These are phyloP conservation scores for Xylariaceae sp. DNA, from an alignment of 2,329 filamentous ascomycete species.

Conservation along the genomic window DNA sequence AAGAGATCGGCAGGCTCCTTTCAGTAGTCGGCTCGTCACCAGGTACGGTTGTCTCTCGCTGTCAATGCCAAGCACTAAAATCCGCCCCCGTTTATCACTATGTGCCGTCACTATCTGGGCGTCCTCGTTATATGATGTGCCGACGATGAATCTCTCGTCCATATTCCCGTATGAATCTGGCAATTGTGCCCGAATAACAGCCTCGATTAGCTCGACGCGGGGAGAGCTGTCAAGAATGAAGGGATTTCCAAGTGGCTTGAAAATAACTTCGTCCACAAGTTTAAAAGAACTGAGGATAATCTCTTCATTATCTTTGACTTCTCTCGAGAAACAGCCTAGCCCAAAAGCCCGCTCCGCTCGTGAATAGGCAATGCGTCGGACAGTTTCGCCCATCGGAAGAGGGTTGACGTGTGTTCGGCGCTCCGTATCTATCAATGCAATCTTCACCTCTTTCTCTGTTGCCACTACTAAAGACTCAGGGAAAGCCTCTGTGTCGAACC, in stretches of 20 bases:
- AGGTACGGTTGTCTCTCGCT: constrained; percentile 70
- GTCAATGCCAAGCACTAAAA: constrained; percentile 81
- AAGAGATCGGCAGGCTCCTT: constrained; percentile 77
- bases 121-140: constrained; percentile 74
- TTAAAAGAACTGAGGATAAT: constrained; percentile 76
- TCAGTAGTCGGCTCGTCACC: constrained; percentile 66
- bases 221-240: constrained; percentile 55
- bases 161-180: constrained; percentile 53
- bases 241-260: constrained; percentile 70
- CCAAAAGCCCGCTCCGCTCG: constrained; percentile 76
- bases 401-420: constrained; percentile 85
- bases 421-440: constrained; percentile 79
- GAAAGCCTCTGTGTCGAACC: constrained; percentile 79
- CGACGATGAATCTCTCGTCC: constrained; percentile 83
- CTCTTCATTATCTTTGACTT: constrained; percentile 69
- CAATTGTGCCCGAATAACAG: constrained; percentile 75
- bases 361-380: constrained; percentile 84
- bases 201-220: constrained; percentile 73
- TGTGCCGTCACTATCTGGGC: constrained; percentile 43
- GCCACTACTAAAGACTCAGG: constrained; percentile 79
- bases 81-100: constrained; percentile 65
- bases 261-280: constrained; percentile 86
- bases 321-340: constrained; percentile 78
- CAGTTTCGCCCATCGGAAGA: constrained; percentile 74
- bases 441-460: constrained; percentile 70